Percentiles rank a stretch among this genome's conserved stretches.
These are phyloP conservation scores for Arachis stenosperma DNA, from an alignment of 306 rosid species.

Conservation along the genomic window DNA sequence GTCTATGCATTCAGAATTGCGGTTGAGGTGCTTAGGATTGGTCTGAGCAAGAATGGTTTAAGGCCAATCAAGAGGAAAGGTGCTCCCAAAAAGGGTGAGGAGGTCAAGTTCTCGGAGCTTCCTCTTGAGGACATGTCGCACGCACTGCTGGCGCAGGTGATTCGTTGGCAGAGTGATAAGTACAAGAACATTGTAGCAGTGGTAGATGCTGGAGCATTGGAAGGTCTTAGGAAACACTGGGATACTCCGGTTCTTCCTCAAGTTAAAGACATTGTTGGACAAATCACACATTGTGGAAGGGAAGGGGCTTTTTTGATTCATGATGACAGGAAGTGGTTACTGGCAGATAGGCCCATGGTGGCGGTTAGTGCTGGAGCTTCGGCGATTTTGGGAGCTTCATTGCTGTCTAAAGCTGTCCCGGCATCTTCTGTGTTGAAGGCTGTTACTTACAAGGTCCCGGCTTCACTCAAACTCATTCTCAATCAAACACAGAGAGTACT, in stretches of 20 bases:
- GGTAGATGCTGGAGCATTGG: constrained; percentile 68
- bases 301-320: constrained; percentile 45
- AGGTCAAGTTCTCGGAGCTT: constrained; percentile 62
- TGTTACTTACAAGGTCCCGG: constrained; percentile 57
- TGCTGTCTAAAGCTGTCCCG: constrained; percentile 71
- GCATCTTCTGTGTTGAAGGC: constrained; percentile 63
- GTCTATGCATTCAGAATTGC: constrained; percentile 66
- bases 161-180: constrained; percentile 64
- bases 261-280: constrained; percentile 56
- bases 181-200: constrained; percentile 75
- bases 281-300: constrained; percentile 49
- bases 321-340: constrained; percentile 47
- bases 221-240: constrained; percentile 84
- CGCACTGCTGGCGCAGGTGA: constrained; percentile 63
- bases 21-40: constrained; percentile 78
- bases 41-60: constrained; percentile 61
- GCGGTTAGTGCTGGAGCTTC: constrained; percentile 90
- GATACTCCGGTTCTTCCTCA: constrained; percentile 61
- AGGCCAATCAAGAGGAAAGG: constrained; percentile 43
- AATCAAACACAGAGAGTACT: constrained; percentile 60
- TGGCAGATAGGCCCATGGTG: constrained; percentile 64
- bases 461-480: constrained; percentile 58
- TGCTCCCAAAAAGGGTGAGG: constrained; percentile 19
- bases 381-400: constrained; percentile 75
- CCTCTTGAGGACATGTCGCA: constrained; percentile 66